Percentiles rank a stretch among this genome's conserved stretches.
Conservation (phyloP, 108 stramenopile genomes). For the Bacterosira constricta region DNA sequence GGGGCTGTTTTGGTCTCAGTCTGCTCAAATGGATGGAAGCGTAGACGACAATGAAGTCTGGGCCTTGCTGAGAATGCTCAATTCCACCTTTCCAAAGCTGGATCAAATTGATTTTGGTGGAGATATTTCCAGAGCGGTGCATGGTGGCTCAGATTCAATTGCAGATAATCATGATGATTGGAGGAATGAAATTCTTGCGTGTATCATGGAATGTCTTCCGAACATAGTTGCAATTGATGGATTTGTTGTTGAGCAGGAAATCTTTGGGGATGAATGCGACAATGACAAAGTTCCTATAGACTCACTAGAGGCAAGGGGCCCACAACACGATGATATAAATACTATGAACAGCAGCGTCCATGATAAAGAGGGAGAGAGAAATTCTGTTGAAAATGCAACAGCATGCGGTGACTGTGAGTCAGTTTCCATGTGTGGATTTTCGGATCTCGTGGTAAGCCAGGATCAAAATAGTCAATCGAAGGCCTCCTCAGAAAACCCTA, state of each 20-base stretch:
- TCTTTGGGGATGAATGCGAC: not conserved
- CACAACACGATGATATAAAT: not conserved
- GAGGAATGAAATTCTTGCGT: constrained; percentile 32
- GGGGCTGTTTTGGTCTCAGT: constrained; percentile 35
- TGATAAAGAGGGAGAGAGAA: not conserved
- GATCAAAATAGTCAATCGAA: not conserved
- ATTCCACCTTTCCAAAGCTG: constrained; percentile 39
- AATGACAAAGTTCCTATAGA: not conserved
- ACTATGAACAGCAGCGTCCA: not conserved
- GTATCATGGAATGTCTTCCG: constrained; percentile 38
- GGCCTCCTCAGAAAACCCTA: not conserved
- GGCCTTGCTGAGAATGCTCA: constrained; percentile 29
- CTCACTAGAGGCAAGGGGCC: not conserved
- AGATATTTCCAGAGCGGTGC: constrained; percentile 19
- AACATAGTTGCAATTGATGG: constrained; percentile 44
- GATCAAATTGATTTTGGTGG: constrained; percentile 50
- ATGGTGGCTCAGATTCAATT: not conserved
- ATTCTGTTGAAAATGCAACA: not conserved
- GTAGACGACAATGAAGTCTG: constrained; percentile 33
- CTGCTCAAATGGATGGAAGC: no score
- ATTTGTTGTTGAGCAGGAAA: constrained; percentile 22
- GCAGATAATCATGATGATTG: constrained; percentile 6
- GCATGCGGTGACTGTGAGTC: constrained; percentile 27
- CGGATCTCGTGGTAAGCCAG: constrained; percentile 16
- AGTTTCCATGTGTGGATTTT: constrained; percentile 27